Base-by-base conservation (phyloP, 2,329 filamentous ascomycete genomes). In the Fusarium sterilihyphosum region DNA sequence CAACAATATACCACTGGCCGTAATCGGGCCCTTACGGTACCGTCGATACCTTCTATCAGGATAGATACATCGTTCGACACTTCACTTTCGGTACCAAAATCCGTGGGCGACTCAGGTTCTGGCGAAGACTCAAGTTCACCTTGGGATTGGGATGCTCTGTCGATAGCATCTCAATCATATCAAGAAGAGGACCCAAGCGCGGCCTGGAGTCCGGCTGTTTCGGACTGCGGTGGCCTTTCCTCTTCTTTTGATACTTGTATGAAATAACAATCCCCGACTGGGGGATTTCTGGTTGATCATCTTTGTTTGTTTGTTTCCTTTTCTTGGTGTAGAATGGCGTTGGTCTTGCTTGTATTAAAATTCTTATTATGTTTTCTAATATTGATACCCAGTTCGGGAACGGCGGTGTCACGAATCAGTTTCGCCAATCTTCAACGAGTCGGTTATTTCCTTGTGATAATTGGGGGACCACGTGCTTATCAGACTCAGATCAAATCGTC, bases 371-470 rank as follows among this genome's bases (percentile, higher is more conserved):
- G 37, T 68, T 29, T 57, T 44, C 33, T 53, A n/a, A 16, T 54
- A 41, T 57, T 31, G 59, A 67, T 61, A 62, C 57, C 50, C 62
- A 63, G 38, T 43, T 41, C 57, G n/a, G 50, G 58, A 44, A 52
- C 54, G 58, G 43, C 52, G 38, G 49, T 49, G 40, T 46, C 61
- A 71, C 49, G 43, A 61, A 54, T 73, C 66, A 52, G 31, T n/a
- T 71, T 41, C 33, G 43, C 52, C 52, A 41, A n/a, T 18, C 24
- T 41, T 41, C 20, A 40, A 29, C 20, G 14, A 29, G 68, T 61
- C 35, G 10, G 17, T 24, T 38, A 49, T 61, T 74, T 75, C 49
- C 73, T 75, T 75, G 73, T 74, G 73, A 74, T 41, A 61, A 60
- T 61, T 35, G 41, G 24, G 38, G 53, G n/a, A 41, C 69, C 73